Percentiles rank a stretch among this genome's conserved stretches.
phyloP scores from a whole-genome alignment of 2,329 filamentous ascomycete genomes.

The Fusarium torulosum region DNA sequence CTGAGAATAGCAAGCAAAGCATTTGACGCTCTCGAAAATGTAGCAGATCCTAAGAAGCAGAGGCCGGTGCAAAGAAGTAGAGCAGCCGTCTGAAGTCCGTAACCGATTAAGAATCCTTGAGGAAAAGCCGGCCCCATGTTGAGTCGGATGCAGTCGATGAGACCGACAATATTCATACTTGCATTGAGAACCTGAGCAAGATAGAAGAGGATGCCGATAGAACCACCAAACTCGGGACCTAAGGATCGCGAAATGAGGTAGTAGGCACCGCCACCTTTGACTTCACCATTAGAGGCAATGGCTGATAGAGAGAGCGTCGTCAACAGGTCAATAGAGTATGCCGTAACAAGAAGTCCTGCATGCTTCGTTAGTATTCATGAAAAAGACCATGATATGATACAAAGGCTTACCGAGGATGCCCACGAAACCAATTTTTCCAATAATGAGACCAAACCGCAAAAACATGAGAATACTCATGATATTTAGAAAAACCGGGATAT shows the following conservation, averaged over 20 bases:
- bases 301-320: constrained; percentile 89
- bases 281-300: constrained; percentile 90
- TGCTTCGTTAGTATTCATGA: constrained; percentile 2
- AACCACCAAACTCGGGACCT: constrained; percentile 89
- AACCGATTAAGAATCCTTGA: constrained; percentile 80
- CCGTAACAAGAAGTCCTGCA: constrained; percentile 76
- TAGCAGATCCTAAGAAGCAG: constrained; percentile 82
- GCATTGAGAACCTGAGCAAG: constrained; percentile 91
- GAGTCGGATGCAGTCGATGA: constrained; percentile 84
- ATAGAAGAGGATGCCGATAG: constrained; percentile 89
- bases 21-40: constrained; percentile 85
- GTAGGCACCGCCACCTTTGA: constrained; percentile 88
- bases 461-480: constrained; percentile 95
- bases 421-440: constrained; percentile 82
- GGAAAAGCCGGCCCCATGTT: constrained; percentile 78
- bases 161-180: constrained; percentile 86
- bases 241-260: constrained; percentile 89
- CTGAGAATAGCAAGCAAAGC: constrained; percentile 77
- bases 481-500: constrained; percentile 89
- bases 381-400: background rate
- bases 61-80: constrained; percentile 79
- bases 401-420: constrained; percentile 78
- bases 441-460: constrained; percentile 85
- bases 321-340: constrained; percentile 86
- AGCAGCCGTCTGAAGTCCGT: constrained; percentile 79